A percentile compares a stretch with the other conserved stretches of the same genome.
phyloP scores from a whole-genome alignment of 495 filamentous ascomycete genomes.

The Penicillium waksmanii region DNA sequence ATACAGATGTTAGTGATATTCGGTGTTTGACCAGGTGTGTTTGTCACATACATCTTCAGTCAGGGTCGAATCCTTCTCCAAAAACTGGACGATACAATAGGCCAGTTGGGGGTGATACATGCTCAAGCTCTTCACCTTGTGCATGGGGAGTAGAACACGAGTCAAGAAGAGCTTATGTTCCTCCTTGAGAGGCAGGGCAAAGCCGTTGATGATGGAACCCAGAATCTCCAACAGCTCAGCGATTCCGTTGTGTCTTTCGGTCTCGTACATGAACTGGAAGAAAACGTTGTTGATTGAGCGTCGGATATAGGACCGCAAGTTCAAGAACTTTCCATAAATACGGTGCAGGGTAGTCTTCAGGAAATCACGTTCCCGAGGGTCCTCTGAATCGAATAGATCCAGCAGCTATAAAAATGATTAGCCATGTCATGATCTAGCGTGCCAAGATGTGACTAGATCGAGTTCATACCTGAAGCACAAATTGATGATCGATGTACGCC shows the following conservation, averaged over 20 bases:
- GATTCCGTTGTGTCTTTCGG: slow-evolving; percentile 97
- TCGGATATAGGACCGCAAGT: slow-evolving; percentile 94
- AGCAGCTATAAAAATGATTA: slow-evolving; percentile 60
- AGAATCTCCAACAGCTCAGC: slow-evolving; percentile 96
- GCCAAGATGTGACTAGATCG: background rate
- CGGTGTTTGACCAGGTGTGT: background rate
- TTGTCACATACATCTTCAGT: slow-evolving; percentile 79
- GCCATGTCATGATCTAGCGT: background rate
- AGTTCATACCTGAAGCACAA: slow-evolving; percentile 79
- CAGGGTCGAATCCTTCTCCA: slow-evolving; percentile 96
- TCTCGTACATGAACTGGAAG: slow-evolving; percentile 99
- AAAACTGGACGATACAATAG: slow-evolving; percentile 98
- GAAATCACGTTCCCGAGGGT: slow-evolving; percentile 96
- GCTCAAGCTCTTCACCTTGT: slow-evolving; percentile 98
- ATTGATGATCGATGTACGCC: slow-evolving; percentile 95
- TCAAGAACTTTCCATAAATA: slow-evolving; percentile 99
- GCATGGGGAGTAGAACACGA: slow-evolving; percentile 85
- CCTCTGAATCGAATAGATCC: slow-evolving; percentile 99
- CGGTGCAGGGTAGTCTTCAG: slow-evolving; percentile 97
- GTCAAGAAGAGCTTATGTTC: slow-evolving; percentile 99
- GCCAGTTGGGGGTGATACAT: slow-evolving; percentile 99
- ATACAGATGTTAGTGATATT: slow-evolving; percentile 10
- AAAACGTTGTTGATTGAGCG: slow-evolving; percentile 99
- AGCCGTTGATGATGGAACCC: slow-evolving; percentile 99
- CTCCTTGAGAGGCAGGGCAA: slow-evolving; percentile 95